These are phyloP conservation scores for Lathyrus aphaca DNA, from an alignment of 306 rosid genomes.

Conservation along the genomic window DNA sequence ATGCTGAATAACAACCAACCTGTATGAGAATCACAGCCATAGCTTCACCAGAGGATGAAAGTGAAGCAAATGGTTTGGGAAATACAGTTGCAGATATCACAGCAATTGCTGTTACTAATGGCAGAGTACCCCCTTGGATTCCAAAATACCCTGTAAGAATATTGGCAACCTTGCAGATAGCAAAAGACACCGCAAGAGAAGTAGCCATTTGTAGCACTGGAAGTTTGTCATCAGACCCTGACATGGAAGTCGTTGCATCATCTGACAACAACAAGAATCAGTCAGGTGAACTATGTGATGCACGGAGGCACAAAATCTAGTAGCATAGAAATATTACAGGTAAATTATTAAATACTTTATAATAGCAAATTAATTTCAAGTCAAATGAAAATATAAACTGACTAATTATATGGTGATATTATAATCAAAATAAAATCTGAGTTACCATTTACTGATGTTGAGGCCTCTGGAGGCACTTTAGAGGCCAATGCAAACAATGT, in stretches of 20 bases:
- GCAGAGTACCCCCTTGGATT: slow-evolving; percentile 68
- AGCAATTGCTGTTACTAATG: slow-evolving; percentile 64
- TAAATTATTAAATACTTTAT: too few relatives aligned
- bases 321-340: too few relatives aligned
- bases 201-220: slow-evolving; percentile 58
- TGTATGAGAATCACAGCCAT: slow-evolving; percentile 70
- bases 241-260: slow-evolving; percentile 42
- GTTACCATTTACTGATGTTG: slow-evolving; percentile 49
- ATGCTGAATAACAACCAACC: slow-evolving; percentile 51
- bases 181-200: slow-evolving; percentile 61
- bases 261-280: slow-evolving; percentile 35
- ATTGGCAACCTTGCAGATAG: slow-evolving; percentile 58
- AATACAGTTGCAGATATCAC: slow-evolving; percentile 64
- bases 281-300: not conserved
- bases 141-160: slow-evolving; percentile 47
- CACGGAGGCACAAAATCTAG: not conserved
- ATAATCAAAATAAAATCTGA: slow-evolving; percentile 21
- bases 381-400: not conserved
- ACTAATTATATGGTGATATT: slow-evolving; percentile 9
- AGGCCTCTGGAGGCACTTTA: slow-evolving; percentile 67
- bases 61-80: slow-evolving; percentile 57
- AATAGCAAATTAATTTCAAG: not conserved
- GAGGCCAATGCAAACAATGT: slow-evolving; percentile 69
- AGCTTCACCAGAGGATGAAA: slow-evolving; percentile 69
- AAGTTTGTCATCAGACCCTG: slow-evolving; percentile 42